Evolutionary conservation across 139 green algal genomes (phyloP).

Genomic region (Diplosphaera chodatii): DNA sequence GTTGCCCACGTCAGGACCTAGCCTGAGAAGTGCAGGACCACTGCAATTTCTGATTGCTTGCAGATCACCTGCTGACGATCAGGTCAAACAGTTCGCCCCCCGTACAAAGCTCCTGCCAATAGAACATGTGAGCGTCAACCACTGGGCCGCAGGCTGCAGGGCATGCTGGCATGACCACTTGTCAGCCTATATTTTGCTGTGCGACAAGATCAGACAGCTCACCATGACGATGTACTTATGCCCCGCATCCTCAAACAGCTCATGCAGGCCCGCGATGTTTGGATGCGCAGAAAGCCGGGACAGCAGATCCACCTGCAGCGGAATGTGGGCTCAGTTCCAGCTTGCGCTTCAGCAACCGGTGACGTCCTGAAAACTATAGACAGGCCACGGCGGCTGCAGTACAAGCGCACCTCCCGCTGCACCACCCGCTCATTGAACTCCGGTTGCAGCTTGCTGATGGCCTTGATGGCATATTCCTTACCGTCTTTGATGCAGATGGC

Average conservation of each 20-base stretch:
- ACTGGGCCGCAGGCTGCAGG: no score
- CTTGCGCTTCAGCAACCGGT: no score
- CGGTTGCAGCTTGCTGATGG: not conserved
- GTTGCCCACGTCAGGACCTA: not conserved
- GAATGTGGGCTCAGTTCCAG: no score
- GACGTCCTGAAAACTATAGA: not conserved
- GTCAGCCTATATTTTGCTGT: no score
- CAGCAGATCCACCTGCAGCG: not conserved
- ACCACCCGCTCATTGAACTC: not conserved
- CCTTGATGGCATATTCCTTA: not conserved
- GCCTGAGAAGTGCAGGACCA: no score
- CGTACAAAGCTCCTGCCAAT: slow-evolving; percentile 62
- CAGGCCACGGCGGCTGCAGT: no score
- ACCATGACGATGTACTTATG: not conserved
- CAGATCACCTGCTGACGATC: slow-evolving; percentile 37
- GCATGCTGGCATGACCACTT: no score
- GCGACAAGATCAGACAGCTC: not conserved
- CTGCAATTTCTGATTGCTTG: no score
- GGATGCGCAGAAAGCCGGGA: not conserved
- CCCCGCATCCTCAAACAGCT: not conserved
- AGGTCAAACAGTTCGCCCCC: slow-evolving; percentile 75
- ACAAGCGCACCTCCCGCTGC: not conserved
- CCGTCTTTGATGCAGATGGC: not conserved
- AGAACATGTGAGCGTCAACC: slow-evolving; percentile 61
- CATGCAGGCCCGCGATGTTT: not conserved